Evolutionary conservation across 768 basidiomycete species (phyloP), one percentile per base, ranked within the genome.

Genomic region (Kwoniella shandongensis): DNA sequence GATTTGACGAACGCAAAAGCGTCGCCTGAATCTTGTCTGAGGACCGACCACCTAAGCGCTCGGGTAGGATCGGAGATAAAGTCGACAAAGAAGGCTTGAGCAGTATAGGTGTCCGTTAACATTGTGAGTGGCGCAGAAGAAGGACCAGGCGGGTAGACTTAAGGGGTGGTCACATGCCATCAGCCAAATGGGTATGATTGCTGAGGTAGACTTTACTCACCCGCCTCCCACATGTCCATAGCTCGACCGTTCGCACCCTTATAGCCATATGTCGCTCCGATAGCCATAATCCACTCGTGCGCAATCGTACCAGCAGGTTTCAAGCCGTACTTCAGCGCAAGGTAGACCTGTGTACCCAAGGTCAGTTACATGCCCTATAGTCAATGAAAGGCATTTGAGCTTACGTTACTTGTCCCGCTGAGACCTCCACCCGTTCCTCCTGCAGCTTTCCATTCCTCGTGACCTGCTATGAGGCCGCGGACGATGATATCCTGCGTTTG

Each of bases 21-120:
- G 68, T 94, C 86, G 3, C 96, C 96, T 1, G 89, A 92, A 74
- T 99, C 96, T 71, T 99, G 96, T 18, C 94, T 84, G 12, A 99
- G 79, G 0, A 87, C 87, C 4, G 80, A 78, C 94, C 94, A 98
- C 39, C 83, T 81, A 10, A 78, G 71, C 0, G 87, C 89, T 1
- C 84, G 83, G 30, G 79, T 82, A 1, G 82, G 81, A 63, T 78
- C 57, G 11, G 70, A 41, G 10, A 59, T 63, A 54, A 76, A 74
- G 48, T 76, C 91, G 78, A 84, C 81, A 80, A 91, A 92, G 78
- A 97, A 98, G 0, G 83, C 85, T 29, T 83, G 78, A 1, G 88
- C 89, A 5, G 92, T 88, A 77, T 96, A 98, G 0, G 96, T 99
- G 77, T 99, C 96, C 13, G 96, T 96, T 30, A 97, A 79, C 18